Percentiles rank a stretch among this genome's conserved stretches.
These are phyloP conservation scores for Dryadomyces quercivorus DNA, from an alignment of 2,329 filamentous ascomycete species.

Conservation along the genomic window DNA sequence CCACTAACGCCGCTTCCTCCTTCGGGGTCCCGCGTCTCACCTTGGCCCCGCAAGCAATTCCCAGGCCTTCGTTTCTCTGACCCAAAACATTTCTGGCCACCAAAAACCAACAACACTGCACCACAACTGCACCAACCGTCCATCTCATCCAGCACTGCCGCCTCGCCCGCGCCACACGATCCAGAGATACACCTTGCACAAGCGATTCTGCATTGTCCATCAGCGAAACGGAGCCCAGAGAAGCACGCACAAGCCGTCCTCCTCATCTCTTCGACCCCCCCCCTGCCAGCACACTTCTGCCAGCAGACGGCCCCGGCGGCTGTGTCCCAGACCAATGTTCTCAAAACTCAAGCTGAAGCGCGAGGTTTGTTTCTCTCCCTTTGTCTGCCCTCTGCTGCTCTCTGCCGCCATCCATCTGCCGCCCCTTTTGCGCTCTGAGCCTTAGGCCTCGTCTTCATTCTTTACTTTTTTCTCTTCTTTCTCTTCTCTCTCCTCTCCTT, in stretches of 20 bases:
- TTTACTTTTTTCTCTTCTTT: neutral
- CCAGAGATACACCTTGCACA: neutral
- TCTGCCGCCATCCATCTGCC: neutral
- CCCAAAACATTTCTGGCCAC: neutral
- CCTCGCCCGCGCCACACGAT: neutral
- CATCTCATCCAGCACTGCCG: neutral
- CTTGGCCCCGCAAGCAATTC: conserved; percentile 8
- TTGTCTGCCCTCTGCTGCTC: neutral
- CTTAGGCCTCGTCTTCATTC: neutral
- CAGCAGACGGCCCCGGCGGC: neutral
- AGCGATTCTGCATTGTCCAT: neutral
- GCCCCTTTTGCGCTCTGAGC: neutral
- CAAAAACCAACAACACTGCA: neutral
- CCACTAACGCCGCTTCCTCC: neutral
- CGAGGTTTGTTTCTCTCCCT: conserved; percentile 12
- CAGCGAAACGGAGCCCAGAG: neutral
- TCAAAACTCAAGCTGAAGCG: conserved; percentile 17
- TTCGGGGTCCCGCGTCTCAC: conserved; percentile 4
- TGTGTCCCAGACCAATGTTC: conserved; percentile 12
- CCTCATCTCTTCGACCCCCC: neutral
- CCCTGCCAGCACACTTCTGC: neutral
- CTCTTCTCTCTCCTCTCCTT: neutral
- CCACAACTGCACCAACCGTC: neutral
- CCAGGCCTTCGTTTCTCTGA: neutral
- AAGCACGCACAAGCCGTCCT: neutral